These are phyloP conservation scores for Paramecium tetraurelia DNA, from an alignment of 73 alveolate species.

Conservation along the genomic window DNA sequence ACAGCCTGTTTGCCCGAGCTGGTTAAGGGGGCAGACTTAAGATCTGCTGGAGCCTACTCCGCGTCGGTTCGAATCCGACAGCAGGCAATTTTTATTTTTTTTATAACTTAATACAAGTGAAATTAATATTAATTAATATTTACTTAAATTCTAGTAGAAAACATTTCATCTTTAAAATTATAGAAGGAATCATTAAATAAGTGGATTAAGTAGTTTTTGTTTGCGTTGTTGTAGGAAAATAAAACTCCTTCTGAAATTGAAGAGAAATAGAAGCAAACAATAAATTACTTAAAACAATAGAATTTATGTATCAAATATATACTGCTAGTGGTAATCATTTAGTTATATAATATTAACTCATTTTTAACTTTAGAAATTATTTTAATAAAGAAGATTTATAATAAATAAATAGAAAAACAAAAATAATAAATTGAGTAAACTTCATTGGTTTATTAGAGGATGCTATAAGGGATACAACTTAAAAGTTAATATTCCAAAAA, in stretches of 20 bases:
- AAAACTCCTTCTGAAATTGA: not conserved
- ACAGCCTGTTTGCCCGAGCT: slow-evolving; percentile 90
- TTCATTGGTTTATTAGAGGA: no score
- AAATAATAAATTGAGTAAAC: no score
- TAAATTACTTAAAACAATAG: not conserved
- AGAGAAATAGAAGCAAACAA: not conserved
- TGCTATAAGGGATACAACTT: no score
- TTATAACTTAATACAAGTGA: not conserved
- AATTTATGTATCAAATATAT: not conserved
- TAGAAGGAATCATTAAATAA: not conserved
- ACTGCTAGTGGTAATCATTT: not conserved
- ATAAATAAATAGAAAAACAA: not conserved
- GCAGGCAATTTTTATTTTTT: slow-evolving; percentile 66
- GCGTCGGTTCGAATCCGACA: slow-evolving; percentile 92
- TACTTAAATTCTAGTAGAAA: not conserved
- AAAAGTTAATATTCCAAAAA: not conserved
- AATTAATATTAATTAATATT: not conserved
- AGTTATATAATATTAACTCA: no score
- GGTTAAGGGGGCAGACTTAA: slow-evolving; percentile 94
- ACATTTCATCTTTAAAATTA: not conserved
- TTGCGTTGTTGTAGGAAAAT: not conserved
- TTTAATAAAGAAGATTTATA: not conserved
- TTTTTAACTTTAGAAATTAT: no score
- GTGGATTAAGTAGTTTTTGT: not conserved
- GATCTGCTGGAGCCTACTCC: slow-evolving; percentile 90